Base-by-base conservation (phyloP, 805 yeast species). In the Starmerella bombicola region DNA sequence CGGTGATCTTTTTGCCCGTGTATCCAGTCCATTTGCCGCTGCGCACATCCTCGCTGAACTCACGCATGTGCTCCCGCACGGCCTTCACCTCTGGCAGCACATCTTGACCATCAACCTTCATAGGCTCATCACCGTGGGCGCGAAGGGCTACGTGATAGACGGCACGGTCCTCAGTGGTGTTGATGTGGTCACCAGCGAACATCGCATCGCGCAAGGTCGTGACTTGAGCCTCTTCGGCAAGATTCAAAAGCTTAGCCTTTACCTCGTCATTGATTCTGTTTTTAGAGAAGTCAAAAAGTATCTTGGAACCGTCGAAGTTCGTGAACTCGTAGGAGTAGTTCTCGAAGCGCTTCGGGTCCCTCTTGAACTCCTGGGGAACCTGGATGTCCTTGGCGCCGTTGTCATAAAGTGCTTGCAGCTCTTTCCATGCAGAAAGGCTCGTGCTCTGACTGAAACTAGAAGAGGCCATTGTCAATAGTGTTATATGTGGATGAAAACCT, bases 81-180 rank as follows among this genome's bases (percentile, higher is more conserved):
- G 74, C 68, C 60, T 85, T 83, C 48, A 91, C 97, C 64, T 84
- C 95, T 38, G 85, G 82, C 25, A 93, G 77, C 46, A 91, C 95
- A 59, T 88, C 78, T 52, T 65, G 65, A 53, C 94, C 95, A 59
- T 91, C 95, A 47, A 86, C 97, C 49, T 62, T 64, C 94, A 91
- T 79, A 48, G 76, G 75, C 65, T 73, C 78, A 67, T 76, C 64
- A 44, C 91, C 70, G 65, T 91, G 80, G 75, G 93, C 88, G 74
- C 99, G 80, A 56, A 91, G 74, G 26, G 97, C 99, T 55, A 77
- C 83, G 68, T 91, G 99, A 73, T 73, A 91, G 35, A 91, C 99
- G 30, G 99, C 97, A 29, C 65, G 58, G 66, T 76, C 80, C 68
- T 91, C 99, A 47, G 99, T 91, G 67, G 74, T 74, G 73, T 91